Evolutionary conservation across 2,329 filamentous ascomycete species (phyloP), one percentile per base, ranked within the genome.

Genomic region (Phialophora chinensis): DNA sequence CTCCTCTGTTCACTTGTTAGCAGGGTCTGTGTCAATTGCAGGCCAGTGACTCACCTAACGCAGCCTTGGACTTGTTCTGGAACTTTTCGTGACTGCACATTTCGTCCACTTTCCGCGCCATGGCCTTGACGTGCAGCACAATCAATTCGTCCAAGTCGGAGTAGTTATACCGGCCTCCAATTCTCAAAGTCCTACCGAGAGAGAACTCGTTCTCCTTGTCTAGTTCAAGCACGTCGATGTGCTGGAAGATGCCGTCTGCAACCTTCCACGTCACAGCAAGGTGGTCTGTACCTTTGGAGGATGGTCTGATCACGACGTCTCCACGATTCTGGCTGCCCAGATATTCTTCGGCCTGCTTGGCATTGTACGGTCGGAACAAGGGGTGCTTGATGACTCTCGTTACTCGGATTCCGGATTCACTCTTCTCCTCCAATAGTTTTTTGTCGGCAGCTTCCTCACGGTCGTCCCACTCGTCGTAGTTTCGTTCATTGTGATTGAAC

Each of bases 231-330:
- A 99, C 94, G 78, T 99, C 95, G 70, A 99, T 92, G 78, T 99
- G 95, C 79, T 99, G 93, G 78, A 93, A 99, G n/a, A 98, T 89
- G 66, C 91, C 90, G 77, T 98, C 93, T 1, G 92, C 90, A 14
- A 99, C 93, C 82, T 99, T 99, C 95, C 95, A 99, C 0, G 95
- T 99, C 55, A 99, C 88, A 7, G 94, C 93, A 63, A 99, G 84
- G 81, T 99, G 95, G 77, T 99, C 95, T 66, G 92, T 91, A 53
- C 95, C 95, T 78, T 96, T 97, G 31, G 93, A 97, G 0, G 93
- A 97, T 3, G 95, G 94, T 53, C 95, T 90, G 75, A 99, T 97
- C 67, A 99, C 92, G 63, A 96, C 90, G 77, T 98, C 95, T 57
- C 95, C 95, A 6, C 89, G 85, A 60, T 90, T 87, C 77, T 96